Conservation (phyloP, 345 rosid species). For the Luvunga scandens region DNA sequence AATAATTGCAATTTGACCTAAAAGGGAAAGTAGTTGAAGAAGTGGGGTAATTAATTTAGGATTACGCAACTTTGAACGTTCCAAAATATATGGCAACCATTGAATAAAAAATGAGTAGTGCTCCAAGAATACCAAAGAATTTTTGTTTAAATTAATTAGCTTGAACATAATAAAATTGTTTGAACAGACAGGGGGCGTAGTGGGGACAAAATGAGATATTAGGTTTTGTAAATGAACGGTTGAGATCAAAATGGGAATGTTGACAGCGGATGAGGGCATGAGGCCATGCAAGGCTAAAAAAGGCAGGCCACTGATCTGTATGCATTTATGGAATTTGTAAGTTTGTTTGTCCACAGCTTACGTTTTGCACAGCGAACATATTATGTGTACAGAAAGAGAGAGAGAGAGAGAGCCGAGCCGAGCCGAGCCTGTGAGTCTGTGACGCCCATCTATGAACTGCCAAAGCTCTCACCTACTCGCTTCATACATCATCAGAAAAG, state of each 20-base stretch:
- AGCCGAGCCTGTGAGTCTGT: not conserved
- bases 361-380: not conserved
- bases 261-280: not conserved
- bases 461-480: not conserved
- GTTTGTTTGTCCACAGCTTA: slow-evolving; percentile 4
- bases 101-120: not conserved
- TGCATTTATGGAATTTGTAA: slow-evolving; percentile 10
- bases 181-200: not conserved
- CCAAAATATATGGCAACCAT: not conserved
- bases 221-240: not conserved
- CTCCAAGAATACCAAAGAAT: too few species aligned
- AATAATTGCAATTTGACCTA: not conserved
- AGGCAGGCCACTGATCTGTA: not conserved
- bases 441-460: slow-evolving; percentile 3
- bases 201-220: not conserved
- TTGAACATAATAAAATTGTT: not conserved
- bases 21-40: not conserved
- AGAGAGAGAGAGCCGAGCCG: not conserved
- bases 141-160: too few species aligned
- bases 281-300: not conserved
- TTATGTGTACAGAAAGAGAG: not conserved
- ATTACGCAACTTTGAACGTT: not conserved
- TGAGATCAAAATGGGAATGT: slow-evolving; percentile 7
- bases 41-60: not conserved
- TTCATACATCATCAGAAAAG: not conserved